Evolutionary conservation across 495 filamentous ascomycete species (phyloP).

Genomic region (Letharia columbiana): DNA sequence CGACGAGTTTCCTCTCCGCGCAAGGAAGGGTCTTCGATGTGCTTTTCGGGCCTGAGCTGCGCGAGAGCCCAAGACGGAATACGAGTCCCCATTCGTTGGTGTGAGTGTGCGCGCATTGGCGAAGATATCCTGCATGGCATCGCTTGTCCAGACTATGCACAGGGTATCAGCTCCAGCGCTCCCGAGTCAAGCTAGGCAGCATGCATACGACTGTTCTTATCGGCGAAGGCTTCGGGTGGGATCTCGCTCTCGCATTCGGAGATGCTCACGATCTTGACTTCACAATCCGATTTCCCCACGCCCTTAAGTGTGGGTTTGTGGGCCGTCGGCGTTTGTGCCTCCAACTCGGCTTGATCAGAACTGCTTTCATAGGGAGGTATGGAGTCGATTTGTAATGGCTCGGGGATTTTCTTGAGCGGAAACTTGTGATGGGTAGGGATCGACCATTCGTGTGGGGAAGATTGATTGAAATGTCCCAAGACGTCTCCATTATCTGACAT

Average conservation of each 20-base stretch:
- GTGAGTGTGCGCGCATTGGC: not conserved
- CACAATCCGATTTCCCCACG: not conserved
- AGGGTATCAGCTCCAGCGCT: not conserved
- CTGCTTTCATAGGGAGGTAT: constrained; percentile 4
- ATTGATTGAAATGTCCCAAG: not conserved
- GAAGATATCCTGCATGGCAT: constrained; percentile 3
- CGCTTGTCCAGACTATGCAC: constrained; percentile 2
- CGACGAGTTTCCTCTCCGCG: not conserved
- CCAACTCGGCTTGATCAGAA: constrained; percentile 1
- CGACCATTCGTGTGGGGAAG: not conserved
- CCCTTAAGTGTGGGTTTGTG: constrained; percentile 1
- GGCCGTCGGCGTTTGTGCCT: not conserved
- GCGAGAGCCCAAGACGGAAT: not conserved
- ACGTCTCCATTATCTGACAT: not conserved
- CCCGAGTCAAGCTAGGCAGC: not conserved
- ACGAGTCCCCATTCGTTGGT: constrained; percentile 1
- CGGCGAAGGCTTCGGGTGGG: not conserved
- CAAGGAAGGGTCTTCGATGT: constrained; percentile 1
- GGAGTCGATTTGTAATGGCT: not conserved
- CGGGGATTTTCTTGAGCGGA: not conserved
- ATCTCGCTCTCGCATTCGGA: constrained; percentile 4
- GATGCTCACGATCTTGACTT: constrained; percentile 4
- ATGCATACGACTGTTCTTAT: not conserved
- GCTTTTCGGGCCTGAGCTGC: constrained; percentile 5
- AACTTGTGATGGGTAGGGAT: not conserved